These are phyloP conservation scores for Agrostemma githago DNA, from an alignment of 148 eudicot genomes.

Conservation along the genomic window DNA sequence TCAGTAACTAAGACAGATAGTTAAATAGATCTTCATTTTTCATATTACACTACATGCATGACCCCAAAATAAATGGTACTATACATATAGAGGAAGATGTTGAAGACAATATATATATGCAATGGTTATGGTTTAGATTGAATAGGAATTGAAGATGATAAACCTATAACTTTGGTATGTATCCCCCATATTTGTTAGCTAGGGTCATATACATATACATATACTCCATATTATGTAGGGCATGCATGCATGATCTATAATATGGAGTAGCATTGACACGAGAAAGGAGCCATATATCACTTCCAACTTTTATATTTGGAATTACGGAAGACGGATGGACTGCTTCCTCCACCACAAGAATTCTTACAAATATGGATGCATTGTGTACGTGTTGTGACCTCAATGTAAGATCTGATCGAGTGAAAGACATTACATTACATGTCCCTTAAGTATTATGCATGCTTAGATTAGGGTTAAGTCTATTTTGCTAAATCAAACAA, in stretches of 20 bases:
- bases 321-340: not conserved
- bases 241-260: no score
- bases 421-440: no score
- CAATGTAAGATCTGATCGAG: not conserved
- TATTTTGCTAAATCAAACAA: no score
- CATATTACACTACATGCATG: not conserved
- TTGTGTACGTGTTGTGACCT: not conserved
- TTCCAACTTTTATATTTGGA: constrained; percentile 12
- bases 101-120: constrained; percentile 15
- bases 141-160: constrained; percentile 24
- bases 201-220: not conserved
- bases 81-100: not conserved
- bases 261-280: constrained; percentile 16
- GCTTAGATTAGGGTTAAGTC: not conserved
- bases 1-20: not conserved
- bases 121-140: constrained; percentile 5
- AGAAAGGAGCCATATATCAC: constrained; percentile 18
- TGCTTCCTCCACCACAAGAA: constrained; percentile 19
- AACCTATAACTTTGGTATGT: constrained; percentile 11
- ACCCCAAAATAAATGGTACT: not conserved
- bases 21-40: not conserved
- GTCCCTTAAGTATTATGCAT: not conserved
- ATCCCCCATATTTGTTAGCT: constrained; percentile 10
- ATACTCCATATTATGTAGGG: not conserved
- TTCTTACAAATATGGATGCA: constrained; percentile 16